Conservation (phyloP, 1,284 basidiomycete genomes). For the Uromyces viciae-fabae region DNA sequence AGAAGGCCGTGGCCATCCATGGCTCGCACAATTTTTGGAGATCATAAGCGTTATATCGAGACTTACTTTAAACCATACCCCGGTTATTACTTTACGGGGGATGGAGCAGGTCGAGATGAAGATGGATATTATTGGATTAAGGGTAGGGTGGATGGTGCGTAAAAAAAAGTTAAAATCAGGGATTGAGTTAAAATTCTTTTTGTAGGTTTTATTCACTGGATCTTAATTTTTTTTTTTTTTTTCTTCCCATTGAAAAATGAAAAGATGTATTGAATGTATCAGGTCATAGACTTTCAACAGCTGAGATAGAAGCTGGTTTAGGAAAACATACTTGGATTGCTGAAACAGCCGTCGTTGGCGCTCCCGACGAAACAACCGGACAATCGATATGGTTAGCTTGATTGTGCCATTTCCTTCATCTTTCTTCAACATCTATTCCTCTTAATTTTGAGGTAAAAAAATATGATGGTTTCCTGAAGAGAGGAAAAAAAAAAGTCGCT, state of each 20-base stretch:
- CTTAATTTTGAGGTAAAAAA: too few relatives aligned
- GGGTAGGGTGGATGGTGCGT: constrained; percentile 84
- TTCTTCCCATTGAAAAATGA: neutral
- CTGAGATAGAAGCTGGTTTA: constrained; percentile 93
- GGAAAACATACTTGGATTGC: constrained; percentile 91
- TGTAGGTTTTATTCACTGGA: neutral
- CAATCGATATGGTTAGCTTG: constrained; percentile 39
- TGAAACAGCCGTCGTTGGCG: constrained; percentile 90
- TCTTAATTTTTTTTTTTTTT: neutral
- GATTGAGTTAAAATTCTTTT: neutral
- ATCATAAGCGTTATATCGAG: constrained; percentile 86
- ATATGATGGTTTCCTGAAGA: too few relatives aligned
- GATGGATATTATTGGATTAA: constrained; percentile 90
- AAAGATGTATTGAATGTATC: constrained; percentile 77
- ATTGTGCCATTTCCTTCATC: neutral
- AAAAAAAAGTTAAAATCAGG: neutral
- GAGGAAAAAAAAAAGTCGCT: neutral
- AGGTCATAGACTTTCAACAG: constrained; percentile 92
- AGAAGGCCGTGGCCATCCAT: constrained; percentile 91
- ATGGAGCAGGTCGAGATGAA: constrained; percentile 87
- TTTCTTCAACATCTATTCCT: neutral
- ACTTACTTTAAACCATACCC: constrained; percentile 87
- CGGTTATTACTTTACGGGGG: constrained; percentile 90
- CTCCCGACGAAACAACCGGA: constrained; percentile 75
- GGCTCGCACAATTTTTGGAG: constrained; percentile 86